phyloP scores from a whole-genome alignment of 768 basidiomycete genomes.

The Clitopilus passeckerianus region DNA sequence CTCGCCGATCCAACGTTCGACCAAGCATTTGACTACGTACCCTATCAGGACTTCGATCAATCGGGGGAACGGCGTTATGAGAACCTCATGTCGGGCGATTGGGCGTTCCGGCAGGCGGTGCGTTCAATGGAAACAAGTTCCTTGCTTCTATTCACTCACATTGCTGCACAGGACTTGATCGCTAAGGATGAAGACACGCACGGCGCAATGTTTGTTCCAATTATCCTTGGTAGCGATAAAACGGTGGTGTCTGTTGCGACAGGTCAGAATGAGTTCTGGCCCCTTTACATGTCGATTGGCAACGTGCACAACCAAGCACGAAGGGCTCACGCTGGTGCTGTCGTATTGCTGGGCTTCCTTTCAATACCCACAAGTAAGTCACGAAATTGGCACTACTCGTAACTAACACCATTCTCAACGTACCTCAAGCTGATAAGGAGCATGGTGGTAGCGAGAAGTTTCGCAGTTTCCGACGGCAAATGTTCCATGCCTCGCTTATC shows the following conservation, averaged over 20 bases:
- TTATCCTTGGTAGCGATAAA: constrained; percentile 23
- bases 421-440: not conserved
- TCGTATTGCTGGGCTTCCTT: not conserved
- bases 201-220: constrained; percentile 12
- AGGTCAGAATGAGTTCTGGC: constrained; percentile 10
- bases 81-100: constrained; percentile 36
- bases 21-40: too few species aligned
- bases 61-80: constrained; percentile 15
- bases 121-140: not conserved
- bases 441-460: too few species aligned
- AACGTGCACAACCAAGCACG: constrained; percentile 1
- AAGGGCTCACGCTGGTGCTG: not conserved
- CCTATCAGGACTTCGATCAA: too few species aligned
- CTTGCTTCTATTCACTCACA: not conserved
- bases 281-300: constrained; percentile 6
- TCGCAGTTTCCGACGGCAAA: constrained; percentile 7
- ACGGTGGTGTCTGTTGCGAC: constrained; percentile 20
- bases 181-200: not conserved
- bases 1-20: too few species aligned
- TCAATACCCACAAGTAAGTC: not conserved
- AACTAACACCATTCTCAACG: not conserved
- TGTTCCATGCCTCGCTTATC: constrained; percentile 15
- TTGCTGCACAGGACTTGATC: not conserved
- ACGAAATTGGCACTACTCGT: not conserved
- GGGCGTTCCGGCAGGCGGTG: constrained; percentile 25